Conservation (phyloP, 2,329 filamentous ascomycete genomes). For the Aspergillus bombycis region DNA sequence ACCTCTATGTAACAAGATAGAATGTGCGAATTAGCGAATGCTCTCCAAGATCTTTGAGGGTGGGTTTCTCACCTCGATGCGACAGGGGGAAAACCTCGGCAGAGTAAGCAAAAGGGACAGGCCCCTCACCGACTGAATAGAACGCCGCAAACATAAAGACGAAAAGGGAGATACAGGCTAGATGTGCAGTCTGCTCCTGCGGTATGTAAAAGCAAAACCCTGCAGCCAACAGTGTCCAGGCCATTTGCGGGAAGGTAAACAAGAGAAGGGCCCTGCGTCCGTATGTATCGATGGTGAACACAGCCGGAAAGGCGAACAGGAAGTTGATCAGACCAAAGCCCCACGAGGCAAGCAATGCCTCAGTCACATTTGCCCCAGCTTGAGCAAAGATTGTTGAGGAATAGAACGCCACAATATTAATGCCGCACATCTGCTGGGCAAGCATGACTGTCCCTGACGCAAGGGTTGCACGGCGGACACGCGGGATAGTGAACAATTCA, state of each 20-base stretch:
- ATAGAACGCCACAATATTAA: constrained; percentile 79
- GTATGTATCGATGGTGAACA: constrained; percentile 69
- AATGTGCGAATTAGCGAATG: neutral
- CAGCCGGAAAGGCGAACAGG: constrained; percentile 65
- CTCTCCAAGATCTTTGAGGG: too few relatives aligned
- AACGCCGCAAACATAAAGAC: constrained; percentile 68
- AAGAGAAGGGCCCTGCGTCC: constrained; percentile 65
- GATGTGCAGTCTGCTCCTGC: constrained; percentile 45
- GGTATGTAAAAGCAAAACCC: constrained; percentile 62
- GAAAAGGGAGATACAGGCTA: constrained; percentile 62
- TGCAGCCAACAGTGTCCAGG: constrained; percentile 67
- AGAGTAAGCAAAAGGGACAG: constrained; percentile 56
- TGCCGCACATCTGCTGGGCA: constrained; percentile 71
- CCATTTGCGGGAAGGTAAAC: constrained; percentile 70
- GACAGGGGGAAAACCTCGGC: constrained; percentile 60
- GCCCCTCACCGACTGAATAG: constrained; percentile 67
- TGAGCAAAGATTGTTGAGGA: constrained; percentile 61
- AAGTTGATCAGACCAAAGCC: constrained; percentile 69
- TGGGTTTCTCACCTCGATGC: constrained; percentile 48
- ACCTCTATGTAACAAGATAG: constrained; percentile 41
- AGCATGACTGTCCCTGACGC: constrained; percentile 82
- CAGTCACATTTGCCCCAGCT: constrained; percentile 58
- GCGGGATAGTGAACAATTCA: constrained; percentile 54
- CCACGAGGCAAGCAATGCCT: constrained; percentile 65
- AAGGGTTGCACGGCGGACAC: constrained; percentile 64